Evolutionary conservation across 1,139 yeast genomes (phyloP), one percentile per base, ranked within the genome.

Genomic region (Kodamaea fungicola): DNA sequence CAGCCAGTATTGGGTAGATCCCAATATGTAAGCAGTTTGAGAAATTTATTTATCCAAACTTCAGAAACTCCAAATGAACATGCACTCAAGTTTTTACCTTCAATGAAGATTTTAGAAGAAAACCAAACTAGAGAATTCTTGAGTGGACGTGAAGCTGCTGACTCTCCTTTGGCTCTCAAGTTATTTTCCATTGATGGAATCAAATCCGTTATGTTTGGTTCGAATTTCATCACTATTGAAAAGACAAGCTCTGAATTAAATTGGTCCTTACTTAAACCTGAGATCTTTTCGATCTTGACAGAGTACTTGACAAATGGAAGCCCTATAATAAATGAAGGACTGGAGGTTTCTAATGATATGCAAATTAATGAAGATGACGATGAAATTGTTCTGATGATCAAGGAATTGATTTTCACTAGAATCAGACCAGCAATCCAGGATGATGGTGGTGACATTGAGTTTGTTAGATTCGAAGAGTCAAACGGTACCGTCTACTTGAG

Each of bases 381-480:
- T 40, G 94, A 84, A 57, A 78, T 90, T 2, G 89, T 92, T 36
- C 77, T 85, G 9, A 84, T 92, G 87, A 89, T 92, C 52, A 89
- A 90, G 53, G 99, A 92, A 59, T 72, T 92, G 37, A 84, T 92
- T 40, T 90, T 87, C 52, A 92, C 99, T 4, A 78, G 97, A 52
- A 90, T 92, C 43, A 78, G 97, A 51, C 98, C 99, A 1, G 97
- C 97, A 0, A 83, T 84, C 44, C 85, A 81, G 57, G 94, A 84
- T 46, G 94, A 84, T 54, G 94, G 94, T 37, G 94, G 94, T 8
- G 94, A 84, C 54, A 80, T 84, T 43, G 86, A 83, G 49, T 84
- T 81, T 59, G 82, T 83, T 12, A 73, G 68, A 3, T 83, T 82
- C 55, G 75, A 74, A 34, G 82, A 78, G 40, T 73, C 71, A 29